Percentiles rank a stretch among this genome's conserved stretches.
These are phyloP conservation scores for Hirschfeldia incana DNA, from an alignment of 345 rosid genomes.

Conservation along the genomic window DNA sequence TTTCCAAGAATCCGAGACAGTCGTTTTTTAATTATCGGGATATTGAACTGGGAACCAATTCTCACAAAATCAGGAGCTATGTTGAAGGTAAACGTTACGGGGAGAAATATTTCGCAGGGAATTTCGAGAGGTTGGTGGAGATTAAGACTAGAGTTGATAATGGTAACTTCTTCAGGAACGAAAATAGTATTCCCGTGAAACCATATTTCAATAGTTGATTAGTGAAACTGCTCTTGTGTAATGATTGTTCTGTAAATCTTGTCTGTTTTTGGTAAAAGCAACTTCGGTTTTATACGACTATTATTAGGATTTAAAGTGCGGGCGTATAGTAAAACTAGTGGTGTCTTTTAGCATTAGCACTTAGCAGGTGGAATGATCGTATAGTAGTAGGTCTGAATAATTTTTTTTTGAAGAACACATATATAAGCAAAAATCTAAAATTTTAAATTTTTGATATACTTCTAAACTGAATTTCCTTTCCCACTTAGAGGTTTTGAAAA, in stretches of 20 bases:
- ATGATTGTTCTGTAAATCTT: conserved; percentile 8
- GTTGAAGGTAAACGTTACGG: conserved; percentile 53
- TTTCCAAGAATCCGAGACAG: conserved; percentile 60
- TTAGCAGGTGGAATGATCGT: too few relatives aligned
- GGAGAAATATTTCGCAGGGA: conserved; percentile 46
- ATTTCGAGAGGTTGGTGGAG: conserved; percentile 55
- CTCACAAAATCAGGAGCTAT: conserved; percentile 40
- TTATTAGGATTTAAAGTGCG: too few relatives aligned
- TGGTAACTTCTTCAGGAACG: conserved; percentile 52
- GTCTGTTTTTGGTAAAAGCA: neutral
- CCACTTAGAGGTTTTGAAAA: too few relatives aligned
- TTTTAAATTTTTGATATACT: too few relatives aligned
- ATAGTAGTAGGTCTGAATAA: too few relatives aligned
- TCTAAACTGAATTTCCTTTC: too few relatives aligned
- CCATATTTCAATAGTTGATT: conserved; percentile 7
- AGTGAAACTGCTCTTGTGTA: conserved; percentile 5
- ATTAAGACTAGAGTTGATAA: conserved; percentile 59
- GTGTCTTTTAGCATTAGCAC: too few relatives aligned
- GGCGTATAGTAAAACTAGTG: too few relatives aligned
- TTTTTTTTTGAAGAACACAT: too few relatives aligned
- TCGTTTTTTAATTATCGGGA: conserved; percentile 52
- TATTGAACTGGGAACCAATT: conserved; percentile 48
- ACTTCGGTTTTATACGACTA: neutral
- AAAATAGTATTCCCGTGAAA: conserved; percentile 55
- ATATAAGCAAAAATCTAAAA: too few relatives aligned